Evolutionary conservation across 352 stramenopile genomes (phyloP).

Genomic region (Sclerospora graminicola): DNA sequence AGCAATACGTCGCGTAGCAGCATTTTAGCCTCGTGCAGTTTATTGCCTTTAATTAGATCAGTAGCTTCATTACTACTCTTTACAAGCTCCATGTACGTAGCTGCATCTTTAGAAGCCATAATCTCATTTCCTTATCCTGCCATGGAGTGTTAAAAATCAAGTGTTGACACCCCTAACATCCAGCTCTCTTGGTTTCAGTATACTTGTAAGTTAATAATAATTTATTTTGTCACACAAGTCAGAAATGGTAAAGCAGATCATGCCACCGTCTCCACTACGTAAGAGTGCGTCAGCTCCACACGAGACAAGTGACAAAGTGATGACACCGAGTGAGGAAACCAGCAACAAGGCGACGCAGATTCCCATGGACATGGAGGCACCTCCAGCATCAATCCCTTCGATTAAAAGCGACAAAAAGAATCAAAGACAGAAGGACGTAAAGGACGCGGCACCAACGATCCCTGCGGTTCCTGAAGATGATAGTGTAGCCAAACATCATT

Average conservation of each 20-base stretch:
- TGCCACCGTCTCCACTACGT: slow-evolving; percentile 1
- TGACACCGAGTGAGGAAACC: background rate
- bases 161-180: background rate
- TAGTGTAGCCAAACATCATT: slow-evolving; percentile 7
- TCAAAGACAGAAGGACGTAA: slow-evolving; percentile 3
- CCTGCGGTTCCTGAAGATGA: slow-evolving; percentile 11
- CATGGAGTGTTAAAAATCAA: background rate
- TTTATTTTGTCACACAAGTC: no score
- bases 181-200: slow-evolving; percentile 5
- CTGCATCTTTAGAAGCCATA: slow-evolving; percentile 14
- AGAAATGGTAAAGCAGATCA: background rate
- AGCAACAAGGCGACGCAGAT: background rate
- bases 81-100: slow-evolving; percentile 40
- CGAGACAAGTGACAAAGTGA: slow-evolving; percentile 1
- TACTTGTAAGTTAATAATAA: background rate
- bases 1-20: slow-evolving; percentile 36
- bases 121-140: background rate
- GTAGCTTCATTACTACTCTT: slow-evolving; percentile 33
- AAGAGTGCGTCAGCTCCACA: slow-evolving; percentile 14
- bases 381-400: no score
- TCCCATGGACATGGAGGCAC: background rate
- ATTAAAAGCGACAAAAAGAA: slow-evolving; percentile 4
- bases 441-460: slow-evolving; percentile 14
- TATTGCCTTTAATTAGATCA: slow-evolving; percentile 25
- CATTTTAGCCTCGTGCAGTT: slow-evolving; percentile 29